Base-by-base conservation (phyloP, 176 grass and related monocot species). In the Zoysia pacifica region DNA sequence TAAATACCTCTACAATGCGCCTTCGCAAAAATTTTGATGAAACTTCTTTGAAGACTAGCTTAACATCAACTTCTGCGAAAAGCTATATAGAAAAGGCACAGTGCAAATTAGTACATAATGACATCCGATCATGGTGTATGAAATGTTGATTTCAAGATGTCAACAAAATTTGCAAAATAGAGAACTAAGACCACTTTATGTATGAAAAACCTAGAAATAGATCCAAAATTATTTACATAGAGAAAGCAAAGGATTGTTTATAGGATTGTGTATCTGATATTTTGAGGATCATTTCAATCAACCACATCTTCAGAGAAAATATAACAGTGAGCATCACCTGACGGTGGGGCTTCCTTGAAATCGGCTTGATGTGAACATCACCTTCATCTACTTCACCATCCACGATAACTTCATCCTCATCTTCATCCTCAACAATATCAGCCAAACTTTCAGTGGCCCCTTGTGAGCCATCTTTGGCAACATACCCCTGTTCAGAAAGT, bases 311-410 rank as follows among this genome's bases (percentile, higher is more conserved):
- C 70, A 65, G 6, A 68, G 4, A 68, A 43, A 61, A 82, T 51
- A 82, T 54, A 83, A 63, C 38, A 81, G 52, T 11, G 15, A 68
- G 2, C 43, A 67, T 89, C 78, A 98, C 95, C 88, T 94, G 81
- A 67, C 77, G 63, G 47, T 52, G 67, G 73, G 88, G 80, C 79
- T 87, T 94, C 83, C 88, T 91, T 72, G 70, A 79, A 48, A 89
- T 65, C 44, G 90, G 92, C 76, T 98, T 98, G 79, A 98, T 98
- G 75, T 98, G 95, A 85, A 98, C 79, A 73, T 98, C 95, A 50
- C 95, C 95, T 91, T 98, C 92, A 83, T 98, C 95, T 81, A 98
- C 91, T 87, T 94, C 91, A 81, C 95, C 95, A 89, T 98, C 95
- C 45, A 87, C 88, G 83, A 89, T 79, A 53, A 89, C 74, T 72